Conservation (phyloP, 495 filamentous ascomycete species). For the Pyrenula aspistea region DNA sequence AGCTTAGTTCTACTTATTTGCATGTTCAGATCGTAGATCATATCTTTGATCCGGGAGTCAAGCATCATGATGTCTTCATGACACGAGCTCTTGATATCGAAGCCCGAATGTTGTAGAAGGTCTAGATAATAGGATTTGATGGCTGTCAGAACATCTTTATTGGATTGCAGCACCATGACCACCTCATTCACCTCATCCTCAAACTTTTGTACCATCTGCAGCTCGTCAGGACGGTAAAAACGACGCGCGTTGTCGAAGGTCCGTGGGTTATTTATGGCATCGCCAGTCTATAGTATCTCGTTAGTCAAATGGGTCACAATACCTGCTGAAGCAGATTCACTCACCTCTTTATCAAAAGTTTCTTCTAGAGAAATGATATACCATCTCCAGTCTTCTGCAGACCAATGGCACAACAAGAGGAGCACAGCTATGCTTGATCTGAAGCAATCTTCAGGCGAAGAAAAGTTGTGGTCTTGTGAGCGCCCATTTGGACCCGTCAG, state of each 20-base stretch:
- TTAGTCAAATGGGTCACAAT: background rate
- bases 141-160: slow-evolving; percentile 21
- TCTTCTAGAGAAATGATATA: slow-evolving; percentile 28
- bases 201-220: slow-evolving; percentile 22
- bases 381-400: slow-evolving; percentile 27
- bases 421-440: slow-evolving; percentile 18
- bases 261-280: no score
- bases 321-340: background rate
- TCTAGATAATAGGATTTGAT: slow-evolving; percentile 20
- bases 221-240: no score
- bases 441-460: slow-evolving; percentile 14
- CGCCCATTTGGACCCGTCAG: slow-evolving; percentile 17
- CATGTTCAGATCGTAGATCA: slow-evolving; percentile 22
- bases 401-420: slow-evolving; percentile 26
- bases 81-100: slow-evolving; percentile 13
- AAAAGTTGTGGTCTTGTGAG: slow-evolving; percentile 18
- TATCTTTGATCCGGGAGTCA: slow-evolving; percentile 17
- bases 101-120: slow-evolving; percentile 16
- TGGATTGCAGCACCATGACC: slow-evolving; percentile 22
- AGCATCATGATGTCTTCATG: slow-evolving; percentile 17
- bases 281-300: no score
- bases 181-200: slow-evolving; percentile 23
- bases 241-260: no score
- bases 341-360: slow-evolving; percentile 18
- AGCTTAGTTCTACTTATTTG: slow-evolving; percentile 20